Percentiles rank a stretch among this genome's conserved stretches.
Conservation (phyloP, 352 stramenopile species). For the Phytopythium oedochilum region DNA sequence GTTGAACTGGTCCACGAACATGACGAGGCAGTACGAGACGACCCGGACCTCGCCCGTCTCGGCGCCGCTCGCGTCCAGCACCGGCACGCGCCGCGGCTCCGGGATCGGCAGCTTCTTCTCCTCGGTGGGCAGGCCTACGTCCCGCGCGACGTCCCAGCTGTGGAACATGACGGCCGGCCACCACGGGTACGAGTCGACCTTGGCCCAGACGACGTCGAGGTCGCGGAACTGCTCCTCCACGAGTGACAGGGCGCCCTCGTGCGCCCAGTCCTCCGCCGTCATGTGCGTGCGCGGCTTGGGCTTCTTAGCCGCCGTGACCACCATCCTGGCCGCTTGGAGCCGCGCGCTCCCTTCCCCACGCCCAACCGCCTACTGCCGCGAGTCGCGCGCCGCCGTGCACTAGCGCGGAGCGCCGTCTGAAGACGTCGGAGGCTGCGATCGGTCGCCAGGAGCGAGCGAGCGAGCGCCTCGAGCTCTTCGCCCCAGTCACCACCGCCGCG, state of each 20-base stretch:
- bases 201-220: conserved; percentile 78
- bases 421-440: not conserved
- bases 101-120: conserved; percentile 35
- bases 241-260: conserved; percentile 21
- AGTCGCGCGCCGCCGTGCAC: not conserved
- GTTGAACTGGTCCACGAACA: conserved; percentile 70
- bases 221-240: conserved; percentile 59
- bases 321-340: conserved; percentile 13
- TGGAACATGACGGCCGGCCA: conserved; percentile 78
- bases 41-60: conserved; percentile 18
- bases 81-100: conserved; percentile 23
- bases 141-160: conserved; percentile 45
- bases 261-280: conserved; percentile 16
- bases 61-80: conserved; percentile 14
- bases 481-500: not conserved
- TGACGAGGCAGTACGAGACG: conserved; percentile 37
- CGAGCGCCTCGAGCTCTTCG: not conserved
- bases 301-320: conserved; percentile 22
- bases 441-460: not conserved
- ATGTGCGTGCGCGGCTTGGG: conserved; percentile 12
- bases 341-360: not conserved
- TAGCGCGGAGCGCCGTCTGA: not conserved
- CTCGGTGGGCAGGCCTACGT: conserved; percentile 32
- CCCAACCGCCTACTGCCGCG: not conserved
- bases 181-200: conserved; percentile 64